Conservation (phyloP, 305 asterid species). For the Fraxinus nigra region DNA sequence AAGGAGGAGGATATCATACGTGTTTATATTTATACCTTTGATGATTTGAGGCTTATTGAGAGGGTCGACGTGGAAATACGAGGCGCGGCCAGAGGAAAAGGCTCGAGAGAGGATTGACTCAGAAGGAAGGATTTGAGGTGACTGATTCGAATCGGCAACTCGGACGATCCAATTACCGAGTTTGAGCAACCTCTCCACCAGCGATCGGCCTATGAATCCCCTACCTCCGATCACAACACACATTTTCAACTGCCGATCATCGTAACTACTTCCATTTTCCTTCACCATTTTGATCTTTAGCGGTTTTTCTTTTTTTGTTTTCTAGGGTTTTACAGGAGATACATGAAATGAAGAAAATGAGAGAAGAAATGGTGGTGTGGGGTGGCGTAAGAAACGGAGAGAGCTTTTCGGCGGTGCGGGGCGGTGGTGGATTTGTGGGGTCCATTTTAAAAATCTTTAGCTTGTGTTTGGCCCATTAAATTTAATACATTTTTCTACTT, state of each 20-base stretch:
- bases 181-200: constrained; percentile 67
- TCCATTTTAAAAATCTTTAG: not conserved
- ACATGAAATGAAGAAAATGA: not conserved
- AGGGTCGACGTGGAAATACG: constrained; percentile 63
- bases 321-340: not conserved
- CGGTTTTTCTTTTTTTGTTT: not conserved
- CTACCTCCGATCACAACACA: constrained; percentile 85
- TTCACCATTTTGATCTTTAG: constrained; percentile 35
- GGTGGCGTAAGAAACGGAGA: not conserved
- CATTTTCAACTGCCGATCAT: constrained; percentile 32
- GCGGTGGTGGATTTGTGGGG: not conserved
- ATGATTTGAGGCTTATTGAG: constrained; percentile 49
- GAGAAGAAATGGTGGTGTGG: not conserved
- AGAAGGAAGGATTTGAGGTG: constrained; percentile 47
- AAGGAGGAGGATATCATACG: not conserved
- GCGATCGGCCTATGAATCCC: constrained; percentile 70
- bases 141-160: constrained; percentile 58
- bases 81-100: constrained; percentile 61
- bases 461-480: too few relatives aligned
- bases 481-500: too few relatives aligned
- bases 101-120: constrained; percentile 62
- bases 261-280: constrained; percentile 30
- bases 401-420: not conserved
- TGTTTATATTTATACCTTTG: constrained; percentile 37
- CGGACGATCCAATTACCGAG: constrained; percentile 79